Conservation (phyloP, 768 basidiomycete species). For the Collybia nuda region DNA sequence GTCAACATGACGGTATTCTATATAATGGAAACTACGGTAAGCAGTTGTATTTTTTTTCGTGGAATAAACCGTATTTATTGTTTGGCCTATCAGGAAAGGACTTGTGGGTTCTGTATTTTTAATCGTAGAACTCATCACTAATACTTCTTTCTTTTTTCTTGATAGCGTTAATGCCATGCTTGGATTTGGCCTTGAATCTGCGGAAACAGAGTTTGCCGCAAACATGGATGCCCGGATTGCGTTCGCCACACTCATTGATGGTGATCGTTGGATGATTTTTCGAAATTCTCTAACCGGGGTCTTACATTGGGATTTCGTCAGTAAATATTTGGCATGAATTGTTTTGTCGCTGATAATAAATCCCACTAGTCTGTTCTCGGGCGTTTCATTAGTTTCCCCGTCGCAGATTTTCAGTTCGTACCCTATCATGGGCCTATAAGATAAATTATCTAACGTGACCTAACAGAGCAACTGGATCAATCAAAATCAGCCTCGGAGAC, state of each 20-base stretch:
- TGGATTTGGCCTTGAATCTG: slow-evolving; percentile 58
- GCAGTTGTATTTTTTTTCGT: slow-evolving; percentile 10
- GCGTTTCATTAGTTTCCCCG: slow-evolving; percentile 30
- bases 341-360: slow-evolving; percentile 5
- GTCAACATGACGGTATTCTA: slow-evolving; percentile 61
- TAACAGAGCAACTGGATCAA: slow-evolving; percentile 52
- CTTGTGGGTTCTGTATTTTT: slow-evolving; percentile 29
- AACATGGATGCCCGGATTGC: slow-evolving; percentile 40
- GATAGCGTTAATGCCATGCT: slow-evolving; percentile 60
- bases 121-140: not conserved
- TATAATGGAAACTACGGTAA: slow-evolving; percentile 74
- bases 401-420: slow-evolving; percentile 44
- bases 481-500: slow-evolving; percentile 54
- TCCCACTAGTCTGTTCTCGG: slow-evolving; percentile 42
- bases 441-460: not conserved
- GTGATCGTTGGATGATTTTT: slow-evolving; percentile 71
- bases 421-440: slow-evolving; percentile 26
- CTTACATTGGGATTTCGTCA: slow-evolving; percentile 73
- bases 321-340: slow-evolving; percentile 20
- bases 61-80: slow-evolving; percentile 19
- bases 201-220: slow-evolving; percentile 58
- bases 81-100: slow-evolving; percentile 34
- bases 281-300: slow-evolving; percentile 54
- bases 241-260: slow-evolving; percentile 55
- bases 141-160: not conserved